Percentiles rank a stretch among this genome's conserved stretches.
Conservation (phyloP, 495 filamentous ascomycete species). For the Opeltia flavorubescens region DNA sequence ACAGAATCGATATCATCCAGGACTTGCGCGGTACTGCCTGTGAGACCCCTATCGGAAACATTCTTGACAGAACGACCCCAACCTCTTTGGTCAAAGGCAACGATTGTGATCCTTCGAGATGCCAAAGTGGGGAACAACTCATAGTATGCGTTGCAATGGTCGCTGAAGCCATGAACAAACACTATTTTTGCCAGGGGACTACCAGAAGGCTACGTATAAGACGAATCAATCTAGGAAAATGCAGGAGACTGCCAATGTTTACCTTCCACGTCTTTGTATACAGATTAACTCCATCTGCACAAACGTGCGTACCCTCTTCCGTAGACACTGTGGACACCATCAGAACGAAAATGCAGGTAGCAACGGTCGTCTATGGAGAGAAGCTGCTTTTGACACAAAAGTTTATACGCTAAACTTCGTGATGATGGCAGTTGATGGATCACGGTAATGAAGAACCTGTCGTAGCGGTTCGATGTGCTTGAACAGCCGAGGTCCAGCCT, state of each 20-base stretch:
- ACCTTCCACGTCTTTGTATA: constrained; percentile 86
- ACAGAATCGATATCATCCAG: constrained; percentile 65
- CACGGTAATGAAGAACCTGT: too few relatives aligned
- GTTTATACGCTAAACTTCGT: too few relatives aligned
- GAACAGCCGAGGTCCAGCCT: too few relatives aligned
- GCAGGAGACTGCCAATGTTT: constrained; percentile 14
- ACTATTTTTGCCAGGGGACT: constrained; percentile 50
- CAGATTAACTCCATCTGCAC: constrained; percentile 41
- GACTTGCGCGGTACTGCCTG: constrained; percentile 56
- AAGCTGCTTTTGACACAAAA: too few relatives aligned
- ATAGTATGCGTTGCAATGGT: constrained; percentile 66
- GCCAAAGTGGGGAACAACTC: constrained; percentile 55
- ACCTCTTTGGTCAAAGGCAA: constrained; percentile 67
- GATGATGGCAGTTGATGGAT: too few relatives aligned
- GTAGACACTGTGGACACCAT: constrained; percentile 8
- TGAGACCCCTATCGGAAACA: constrained; percentile 44
- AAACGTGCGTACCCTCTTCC: constrained; percentile 23
- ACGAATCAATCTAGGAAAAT: constrained; percentile 4
- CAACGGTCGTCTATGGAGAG: too few relatives aligned
- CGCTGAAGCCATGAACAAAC: constrained; percentile 78
- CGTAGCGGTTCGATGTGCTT: too few relatives aligned
- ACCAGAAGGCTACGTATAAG: constrained; percentile 29
- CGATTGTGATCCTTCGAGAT: constrained; percentile 54
- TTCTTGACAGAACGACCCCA: constrained; percentile 39
- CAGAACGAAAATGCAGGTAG: too few relatives aligned